A percentile compares a stretch with the other conserved stretches of the same genome.
phyloP scores from a whole-genome alignment of 495 filamentous ascomycete species.

The Margaritispora aquatica region DNA sequence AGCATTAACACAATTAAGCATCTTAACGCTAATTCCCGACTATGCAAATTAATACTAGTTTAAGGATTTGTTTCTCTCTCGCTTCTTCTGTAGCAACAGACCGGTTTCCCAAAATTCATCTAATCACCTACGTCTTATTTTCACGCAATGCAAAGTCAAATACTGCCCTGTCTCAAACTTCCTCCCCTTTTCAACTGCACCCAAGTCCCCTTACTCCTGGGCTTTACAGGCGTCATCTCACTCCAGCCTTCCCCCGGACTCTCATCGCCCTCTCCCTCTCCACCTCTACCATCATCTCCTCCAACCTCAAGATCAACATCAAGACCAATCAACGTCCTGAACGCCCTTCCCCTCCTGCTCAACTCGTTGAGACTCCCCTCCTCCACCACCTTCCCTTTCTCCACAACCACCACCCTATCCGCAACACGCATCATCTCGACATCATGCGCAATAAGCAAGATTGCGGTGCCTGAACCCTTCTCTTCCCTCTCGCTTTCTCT shows the following conservation, averaged over 20 bases:
- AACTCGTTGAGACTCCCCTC: slow-evolving; percentile 55
- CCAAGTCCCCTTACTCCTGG: background rate
- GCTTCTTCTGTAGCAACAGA: no score
- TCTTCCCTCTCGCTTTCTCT: slow-evolving; percentile 2
- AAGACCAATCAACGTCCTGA: slow-evolving; percentile 8
- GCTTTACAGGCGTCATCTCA: background rate
- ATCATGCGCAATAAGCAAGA: slow-evolving; percentile 72
- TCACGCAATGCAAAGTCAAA: background rate
- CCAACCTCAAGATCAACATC: background rate
- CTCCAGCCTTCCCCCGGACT: background rate
- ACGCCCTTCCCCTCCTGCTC: slow-evolving; percentile 25
- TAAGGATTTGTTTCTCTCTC: no score
- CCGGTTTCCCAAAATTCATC: no score
- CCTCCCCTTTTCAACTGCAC: background rate
- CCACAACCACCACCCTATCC: slow-evolving; percentile 63
- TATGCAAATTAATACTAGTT: no score
- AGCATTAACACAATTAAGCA: no score
- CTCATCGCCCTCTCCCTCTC: background rate
- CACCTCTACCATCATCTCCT: background rate
- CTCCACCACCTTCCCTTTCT: slow-evolving; percentile 61
- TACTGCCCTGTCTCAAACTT: background rate
- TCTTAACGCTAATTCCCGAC: no score
- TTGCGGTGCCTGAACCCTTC: slow-evolving; percentile 40
- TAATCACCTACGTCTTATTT: no score
- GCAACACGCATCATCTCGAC: slow-evolving; percentile 79